Evolutionary conservation across 768 basidiomycete species (phyloP).

Genomic region (Suillus subluteus): DNA sequence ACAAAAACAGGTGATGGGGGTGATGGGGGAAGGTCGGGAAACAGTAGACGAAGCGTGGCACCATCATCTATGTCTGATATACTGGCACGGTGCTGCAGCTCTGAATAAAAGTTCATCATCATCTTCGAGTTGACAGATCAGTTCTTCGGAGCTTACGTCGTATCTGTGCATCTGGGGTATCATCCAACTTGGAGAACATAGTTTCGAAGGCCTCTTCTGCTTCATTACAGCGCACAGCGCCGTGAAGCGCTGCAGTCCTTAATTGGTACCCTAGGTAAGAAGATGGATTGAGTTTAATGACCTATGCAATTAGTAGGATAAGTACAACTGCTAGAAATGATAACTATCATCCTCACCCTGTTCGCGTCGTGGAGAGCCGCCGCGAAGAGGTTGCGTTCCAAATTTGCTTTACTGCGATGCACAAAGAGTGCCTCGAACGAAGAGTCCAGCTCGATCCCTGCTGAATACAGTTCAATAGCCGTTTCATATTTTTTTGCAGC

Average conservation of each 20-base stretch:
- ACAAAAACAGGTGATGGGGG: constrained; percentile 31
- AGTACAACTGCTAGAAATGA: neutral
- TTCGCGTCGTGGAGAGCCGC: neutral
- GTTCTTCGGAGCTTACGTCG: neutral
- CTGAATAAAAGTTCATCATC: neutral
- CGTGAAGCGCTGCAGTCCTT: neutral
- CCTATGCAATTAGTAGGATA: neutral
- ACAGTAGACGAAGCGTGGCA: neutral
- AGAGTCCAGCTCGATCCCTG: neutral
- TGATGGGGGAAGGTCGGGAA: constrained; percentile 13
- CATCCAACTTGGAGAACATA: neutral
- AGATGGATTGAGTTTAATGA: neutral
- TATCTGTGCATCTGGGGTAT: neutral
- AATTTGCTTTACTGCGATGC: neutral
- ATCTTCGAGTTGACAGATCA: neutral
- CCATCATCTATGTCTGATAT: neutral
- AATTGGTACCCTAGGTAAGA: neutral
- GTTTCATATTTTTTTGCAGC: neutral
- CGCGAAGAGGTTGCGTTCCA: neutral
- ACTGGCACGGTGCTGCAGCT: neutral
- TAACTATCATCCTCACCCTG: neutral
- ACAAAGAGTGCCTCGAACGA: neutral
- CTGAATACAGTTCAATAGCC: constrained; percentile 5
- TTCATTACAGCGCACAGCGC: neutral
- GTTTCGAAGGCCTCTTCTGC: neutral